phyloP scores from a whole-genome alignment of 2,329 filamentous ascomycete genomes.

The Verticillium tricorpus region DNA sequence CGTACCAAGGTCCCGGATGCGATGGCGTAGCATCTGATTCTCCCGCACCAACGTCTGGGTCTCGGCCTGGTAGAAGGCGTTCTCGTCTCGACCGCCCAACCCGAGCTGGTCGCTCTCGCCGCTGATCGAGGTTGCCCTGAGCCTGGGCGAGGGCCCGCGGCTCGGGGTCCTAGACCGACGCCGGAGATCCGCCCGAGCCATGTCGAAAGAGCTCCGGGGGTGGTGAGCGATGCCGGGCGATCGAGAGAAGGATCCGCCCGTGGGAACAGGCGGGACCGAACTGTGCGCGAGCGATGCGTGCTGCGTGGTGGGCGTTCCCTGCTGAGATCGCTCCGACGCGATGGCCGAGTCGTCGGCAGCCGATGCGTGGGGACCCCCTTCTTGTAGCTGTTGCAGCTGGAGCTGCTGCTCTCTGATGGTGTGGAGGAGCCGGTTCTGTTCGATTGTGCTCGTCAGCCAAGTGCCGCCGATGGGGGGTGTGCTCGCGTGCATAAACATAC shows the following conservation, averaged over 20 bases:
- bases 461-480: background rate
- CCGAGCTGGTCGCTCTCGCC: conserved; percentile 55
- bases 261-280: conserved; percentile 31
- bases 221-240: conserved; percentile 45
- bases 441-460: background rate
- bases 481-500: conserved; percentile 33
- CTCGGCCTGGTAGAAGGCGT: conserved; percentile 76
- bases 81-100: conserved; percentile 66
- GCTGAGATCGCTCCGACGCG: conserved; percentile 37
- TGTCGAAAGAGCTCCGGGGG: conserved; percentile 55
- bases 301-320: conserved; percentile 27
- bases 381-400: conserved; percentile 59
- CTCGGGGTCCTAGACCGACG: conserved; percentile 57
- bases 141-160: conserved; percentile 49
- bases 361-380: conserved; percentile 29
- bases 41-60: conserved; percentile 73
- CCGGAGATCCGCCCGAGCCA: conserved; percentile 50
- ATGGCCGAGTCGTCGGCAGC: conserved; percentile 47
- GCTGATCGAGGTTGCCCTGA: conserved; percentile 55
- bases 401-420: conserved; percentile 75
- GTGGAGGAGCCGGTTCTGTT: conserved; percentile 66
- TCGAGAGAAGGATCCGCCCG: conserved; percentile 42
- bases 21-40: conserved; percentile 76
- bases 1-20: conserved; percentile 69
- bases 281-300: conserved; percentile 32